Base-by-base conservation (phyloP, 2,329 filamentous ascomycete genomes). In the Stagonosporopsis cucurbitacearum region DNA sequence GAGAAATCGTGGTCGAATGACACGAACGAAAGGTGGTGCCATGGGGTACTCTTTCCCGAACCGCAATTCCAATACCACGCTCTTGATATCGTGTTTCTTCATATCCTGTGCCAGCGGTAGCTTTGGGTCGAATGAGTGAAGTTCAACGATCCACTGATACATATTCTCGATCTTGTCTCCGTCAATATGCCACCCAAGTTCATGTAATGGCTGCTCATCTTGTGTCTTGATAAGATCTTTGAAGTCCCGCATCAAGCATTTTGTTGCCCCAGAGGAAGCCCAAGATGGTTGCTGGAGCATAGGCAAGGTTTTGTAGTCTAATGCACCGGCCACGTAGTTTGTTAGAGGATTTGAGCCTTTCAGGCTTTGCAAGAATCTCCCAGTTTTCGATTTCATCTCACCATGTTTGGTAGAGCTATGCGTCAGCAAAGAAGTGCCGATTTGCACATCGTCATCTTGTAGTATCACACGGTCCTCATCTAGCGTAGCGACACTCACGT, bases 71-170 rank as follows among this genome's bases (percentile, higher is more conserved):
- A 96, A 75, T 0, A 96, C 86, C 35, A 96, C 79, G 68, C 90
- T 92, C 20, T 80, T 84, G 53, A 89, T 64, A 0, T 80, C 81
- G 1, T 78, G 80, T 2, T 71, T 66, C 71, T 87, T 86, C 86
- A 96, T 91, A 68, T 96, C 92, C 49, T 83, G 70, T 0, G 89
- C 87, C 1, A 97, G 79, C 0, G 89, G 90, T 0, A 95, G 80
- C 1, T 77, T 72, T 0, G 78, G 61, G 22, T 92, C 88, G 67
- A 96, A 96, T 39, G 88, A 91, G 72, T 96, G 93, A 1, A 97
- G 79, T 72, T 96, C 90, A 6, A 96, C 87, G 55, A 96, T 92
- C 92, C 92, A 96, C 68, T 96, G 92, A 68, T 95, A 96, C 59
- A 92, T 81, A 67, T 93, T 96, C 6, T 80, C 83, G 33, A 93